phyloP scores from a whole-genome alignment of 371 early-diverging fungal species.

The Syncephalastrum monosporum region DNA sequence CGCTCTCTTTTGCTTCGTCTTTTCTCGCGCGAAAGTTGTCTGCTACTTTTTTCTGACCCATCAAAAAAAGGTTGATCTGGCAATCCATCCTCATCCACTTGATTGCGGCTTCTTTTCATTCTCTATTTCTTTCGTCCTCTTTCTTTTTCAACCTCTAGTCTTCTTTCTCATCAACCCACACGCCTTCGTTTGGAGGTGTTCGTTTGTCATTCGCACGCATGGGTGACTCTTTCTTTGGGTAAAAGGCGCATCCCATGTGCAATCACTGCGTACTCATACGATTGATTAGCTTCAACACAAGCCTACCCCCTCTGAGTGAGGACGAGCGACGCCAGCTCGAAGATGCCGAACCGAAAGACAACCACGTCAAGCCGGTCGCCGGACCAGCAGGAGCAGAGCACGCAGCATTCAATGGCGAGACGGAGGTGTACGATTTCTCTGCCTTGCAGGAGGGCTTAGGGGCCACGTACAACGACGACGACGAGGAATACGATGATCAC shows the following conservation, averaged over 20 bases:
- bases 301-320: constrained; percentile 54
- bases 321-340: constrained; percentile 41
- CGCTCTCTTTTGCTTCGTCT: no score
- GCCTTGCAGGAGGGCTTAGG: constrained; percentile 36
- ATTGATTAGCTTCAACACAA: constrained; percentile 52
- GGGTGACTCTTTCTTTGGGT: constrained; percentile 56
- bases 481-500: constrained; percentile 46
- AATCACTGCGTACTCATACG: neutral
- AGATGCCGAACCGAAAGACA: constrained; percentile 21
- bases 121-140: no score
- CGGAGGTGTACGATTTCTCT: constrained; percentile 47
- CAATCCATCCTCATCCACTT: no score
- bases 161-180: no score
- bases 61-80: no score
- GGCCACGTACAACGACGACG: constrained; percentile 18
- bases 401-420: constrained; percentile 16
- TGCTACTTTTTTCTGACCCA: no score
- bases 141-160: no score
- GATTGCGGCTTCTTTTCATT: no score
- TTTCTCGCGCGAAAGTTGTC: no score
- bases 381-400: constrained; percentile 17
- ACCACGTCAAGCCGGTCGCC: constrained; percentile 1
- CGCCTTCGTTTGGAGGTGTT: no score
- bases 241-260: constrained; percentile 10
- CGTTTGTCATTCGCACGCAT: constrained; percentile 11